These are phyloP conservation scores for Obba rivulosa DNA, from an alignment of 768 basidiomycete genomes.

Conservation along the genomic window DNA sequence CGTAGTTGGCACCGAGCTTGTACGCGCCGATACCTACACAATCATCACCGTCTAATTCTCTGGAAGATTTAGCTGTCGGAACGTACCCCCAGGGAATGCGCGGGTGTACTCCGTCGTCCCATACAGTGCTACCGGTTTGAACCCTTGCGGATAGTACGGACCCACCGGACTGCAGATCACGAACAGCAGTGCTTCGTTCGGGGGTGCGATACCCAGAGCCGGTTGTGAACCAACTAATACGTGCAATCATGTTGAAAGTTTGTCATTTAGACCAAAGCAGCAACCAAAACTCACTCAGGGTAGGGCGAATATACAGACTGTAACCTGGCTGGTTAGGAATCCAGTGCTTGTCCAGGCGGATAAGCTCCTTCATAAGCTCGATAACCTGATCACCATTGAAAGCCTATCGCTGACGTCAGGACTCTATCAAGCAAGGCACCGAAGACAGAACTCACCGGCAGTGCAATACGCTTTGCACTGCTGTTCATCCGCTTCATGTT, in stretches of 20 bases:
- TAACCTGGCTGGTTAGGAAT: slow-evolving; percentile 85
- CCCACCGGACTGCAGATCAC: slow-evolving; percentile 63
- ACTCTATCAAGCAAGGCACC: background rate
- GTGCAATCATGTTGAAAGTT: background rate
- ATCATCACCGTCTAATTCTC: background rate
- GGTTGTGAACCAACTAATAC: slow-evolving; percentile 69
- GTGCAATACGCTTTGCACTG: slow-evolving; percentile 71
- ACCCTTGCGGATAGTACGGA: slow-evolving; percentile 81
- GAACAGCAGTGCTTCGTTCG: slow-evolving; percentile 56
- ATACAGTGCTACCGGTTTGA: slow-evolving; percentile 87
- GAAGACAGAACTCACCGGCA: slow-evolving; percentile 49
- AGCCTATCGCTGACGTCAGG: slow-evolving; percentile 35
- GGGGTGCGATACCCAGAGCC: slow-evolving; percentile 42
- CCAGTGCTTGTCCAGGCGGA: slow-evolving; percentile 83
- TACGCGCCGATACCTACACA: slow-evolving; percentile 71
- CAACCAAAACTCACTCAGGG: slow-evolving; percentile 41
- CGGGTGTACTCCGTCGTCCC: slow-evolving; percentile 49
- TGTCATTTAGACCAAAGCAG: background rate
- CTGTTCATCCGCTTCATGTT: slow-evolving; percentile 96
- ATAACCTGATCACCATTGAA: slow-evolving; percentile 75
- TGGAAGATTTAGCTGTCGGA: background rate
- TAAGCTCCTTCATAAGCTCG: slow-evolving; percentile 80
- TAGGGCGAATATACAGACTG: slow-evolving; percentile 88
- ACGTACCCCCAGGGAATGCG: slow-evolving; percentile 39
- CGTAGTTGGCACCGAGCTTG: slow-evolving; percentile 88